These are phyloP conservation scores for Gossypium raimondii DNA, from an alignment of 345 rosid species.

Conservation along the genomic window DNA sequence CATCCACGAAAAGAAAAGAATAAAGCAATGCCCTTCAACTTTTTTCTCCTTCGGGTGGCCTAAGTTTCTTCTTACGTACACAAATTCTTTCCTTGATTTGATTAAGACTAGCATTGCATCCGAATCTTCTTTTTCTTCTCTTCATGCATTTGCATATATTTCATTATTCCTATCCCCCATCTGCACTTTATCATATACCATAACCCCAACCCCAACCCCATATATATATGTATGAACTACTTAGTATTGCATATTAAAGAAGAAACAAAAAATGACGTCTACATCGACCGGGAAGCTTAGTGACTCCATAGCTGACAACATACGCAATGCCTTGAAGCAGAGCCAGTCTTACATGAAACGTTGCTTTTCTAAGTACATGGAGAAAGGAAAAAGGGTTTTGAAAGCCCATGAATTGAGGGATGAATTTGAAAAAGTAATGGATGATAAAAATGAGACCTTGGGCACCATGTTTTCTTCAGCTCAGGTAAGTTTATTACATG, in stretches of 20 bases:
- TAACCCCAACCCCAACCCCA: not conserved
- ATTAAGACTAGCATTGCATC: not conserved
- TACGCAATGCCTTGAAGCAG: constrained; percentile 18
- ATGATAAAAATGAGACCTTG: constrained; percentile 10
- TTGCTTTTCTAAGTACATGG: constrained; percentile 10
- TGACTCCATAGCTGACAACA: constrained; percentile 15
- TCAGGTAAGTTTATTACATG: constrained; percentile 4
- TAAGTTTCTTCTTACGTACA: not conserved
- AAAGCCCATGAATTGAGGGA: constrained; percentile 13
- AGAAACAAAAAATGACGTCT: constrained; percentile 1
- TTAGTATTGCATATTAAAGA: not conserved
- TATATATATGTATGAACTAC: not conserved
- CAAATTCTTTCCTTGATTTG: not conserved
- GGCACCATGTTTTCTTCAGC: constrained; percentile 17
- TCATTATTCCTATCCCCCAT: not conserved
- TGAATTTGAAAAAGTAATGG: constrained; percentile 11
- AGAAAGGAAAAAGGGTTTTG: constrained; percentile 11
- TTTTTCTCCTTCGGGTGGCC: not conserved
- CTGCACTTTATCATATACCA: not conserved
- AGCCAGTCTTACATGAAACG: constrained; percentile 17
- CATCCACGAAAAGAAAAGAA: not conserved
- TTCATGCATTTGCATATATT: not conserved
- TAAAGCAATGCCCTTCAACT: not conserved
- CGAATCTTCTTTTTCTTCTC: not conserved
- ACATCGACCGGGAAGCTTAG: not conserved